Percentiles rank a stretch among this genome's conserved stretches.
phyloP scores from a whole-genome alignment of 176 grass and related monocot genomes.

The bread wheat (Triticum aestivum) region DNA sequence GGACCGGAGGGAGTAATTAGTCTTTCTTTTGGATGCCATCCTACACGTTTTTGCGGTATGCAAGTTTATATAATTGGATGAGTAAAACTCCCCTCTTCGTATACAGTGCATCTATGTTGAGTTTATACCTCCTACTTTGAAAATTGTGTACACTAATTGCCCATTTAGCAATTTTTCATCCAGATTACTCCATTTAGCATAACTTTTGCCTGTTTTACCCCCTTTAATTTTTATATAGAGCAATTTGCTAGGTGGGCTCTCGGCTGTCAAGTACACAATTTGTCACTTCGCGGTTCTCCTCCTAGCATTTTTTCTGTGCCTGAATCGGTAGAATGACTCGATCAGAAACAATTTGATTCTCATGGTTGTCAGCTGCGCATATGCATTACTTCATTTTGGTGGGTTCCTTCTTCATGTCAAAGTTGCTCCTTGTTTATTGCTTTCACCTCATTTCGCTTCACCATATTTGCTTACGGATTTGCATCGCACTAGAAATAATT shows the following conservation, averaged over 20 bases:
- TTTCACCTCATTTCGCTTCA: neutral
- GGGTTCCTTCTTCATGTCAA: neutral
- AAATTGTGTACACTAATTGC: neutral
- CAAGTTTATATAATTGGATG: neutral
- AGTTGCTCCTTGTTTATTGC: neutral
- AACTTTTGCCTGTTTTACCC: neutral
- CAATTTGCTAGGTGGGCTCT: neutral
- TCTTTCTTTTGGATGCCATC: neutral
- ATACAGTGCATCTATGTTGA: neutral
- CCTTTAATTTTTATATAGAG: neutral
- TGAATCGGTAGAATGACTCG: neutral
- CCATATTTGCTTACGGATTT: neutral
- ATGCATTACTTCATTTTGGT: neutral
- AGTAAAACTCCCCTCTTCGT: neutral
- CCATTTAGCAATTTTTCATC: neutral
- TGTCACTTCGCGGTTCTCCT: neutral
- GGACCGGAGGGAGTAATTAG: neutral
- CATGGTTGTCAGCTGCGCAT: no score
- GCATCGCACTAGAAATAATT: neutral
- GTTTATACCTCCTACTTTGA: neutral
- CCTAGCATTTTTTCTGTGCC: neutral
- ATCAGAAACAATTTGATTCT: no score
- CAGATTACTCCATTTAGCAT: neutral
- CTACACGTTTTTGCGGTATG: neutral
- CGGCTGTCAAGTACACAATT: neutral